These are phyloP conservation scores for Didymella glomerata DNA, from an alignment of 2,329 filamentous ascomycete genomes.

Conservation along the genomic window DNA sequence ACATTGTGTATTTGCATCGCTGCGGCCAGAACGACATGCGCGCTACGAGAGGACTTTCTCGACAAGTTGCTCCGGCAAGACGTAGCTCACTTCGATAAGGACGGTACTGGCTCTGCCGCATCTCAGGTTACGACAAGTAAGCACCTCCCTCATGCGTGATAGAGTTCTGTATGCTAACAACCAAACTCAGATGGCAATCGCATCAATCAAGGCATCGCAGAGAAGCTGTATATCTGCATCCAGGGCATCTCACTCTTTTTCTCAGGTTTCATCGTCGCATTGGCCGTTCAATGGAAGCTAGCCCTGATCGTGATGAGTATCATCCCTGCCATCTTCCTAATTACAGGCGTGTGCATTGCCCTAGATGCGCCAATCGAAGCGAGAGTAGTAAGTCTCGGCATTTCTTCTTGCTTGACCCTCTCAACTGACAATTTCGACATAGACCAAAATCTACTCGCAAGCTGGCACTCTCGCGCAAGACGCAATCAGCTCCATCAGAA, in stretches of 20 bases:
- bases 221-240: slow-evolving; percentile 53
- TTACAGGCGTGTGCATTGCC: slow-evolving; percentile 24
- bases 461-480: slow-evolving; percentile 16
- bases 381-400: slow-evolving; percentile 10
- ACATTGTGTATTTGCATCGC: slow-evolving; percentile 84
- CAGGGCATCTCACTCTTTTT: slow-evolving; percentile 63
- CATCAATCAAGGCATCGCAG: slow-evolving; percentile 30
- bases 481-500: slow-evolving; percentile 65
- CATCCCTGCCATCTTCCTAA: slow-evolving; percentile 50
- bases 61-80: slow-evolving; percentile 53
- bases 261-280: slow-evolving; percentile 90
- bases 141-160: neutral
- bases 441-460: slow-evolving; percentile 19
- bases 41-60: slow-evolving; percentile 66
- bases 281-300: slow-evolving; percentile 89
- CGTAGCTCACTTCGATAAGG: slow-evolving; percentile 37
- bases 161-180: neutral
- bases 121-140: slow-evolving; percentile 28
- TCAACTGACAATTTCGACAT: neutral
- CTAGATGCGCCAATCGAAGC: slow-evolving; percentile 28
- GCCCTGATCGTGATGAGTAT: slow-evolving; percentile 73
- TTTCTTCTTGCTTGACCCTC: neutral
- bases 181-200: slow-evolving; percentile 19
- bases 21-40: slow-evolving; percentile 54
- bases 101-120: slow-evolving; percentile 27